phyloP scores from a whole-genome alignment of 2,329 filamentous ascomycete species.

The Thelonectria blattea region DNA sequence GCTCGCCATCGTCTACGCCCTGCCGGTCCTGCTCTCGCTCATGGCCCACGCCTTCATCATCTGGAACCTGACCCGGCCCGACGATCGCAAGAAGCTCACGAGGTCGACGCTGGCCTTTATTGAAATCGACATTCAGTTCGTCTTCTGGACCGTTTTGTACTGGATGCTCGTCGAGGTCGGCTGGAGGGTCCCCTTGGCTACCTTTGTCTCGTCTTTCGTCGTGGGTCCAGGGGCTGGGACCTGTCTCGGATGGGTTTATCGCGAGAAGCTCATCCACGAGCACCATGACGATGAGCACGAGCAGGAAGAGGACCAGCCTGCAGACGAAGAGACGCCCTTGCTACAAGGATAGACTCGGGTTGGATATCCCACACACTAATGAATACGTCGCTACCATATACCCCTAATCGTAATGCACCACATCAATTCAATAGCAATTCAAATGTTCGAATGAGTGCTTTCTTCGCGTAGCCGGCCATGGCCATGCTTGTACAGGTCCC shows the following conservation, averaged over 20 bases:
- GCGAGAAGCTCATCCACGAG: conserved; percentile 45
- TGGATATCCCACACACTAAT: conserved; percentile 1
- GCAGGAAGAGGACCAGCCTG: conserved; percentile 17
- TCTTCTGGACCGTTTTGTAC: conserved; percentile 56
- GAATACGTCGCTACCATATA: not conserved
- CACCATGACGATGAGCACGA: conserved; percentile 24
- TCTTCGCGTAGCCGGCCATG: conserved; percentile 25
- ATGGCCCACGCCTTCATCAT: conserved; percentile 51
- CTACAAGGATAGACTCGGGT: conserved; percentile 29
- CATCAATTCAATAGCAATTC: conserved; percentile 30
- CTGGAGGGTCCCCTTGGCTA: conserved; percentile 46
- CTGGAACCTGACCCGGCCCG: conserved; percentile 46
- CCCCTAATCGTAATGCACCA: conserved; percentile 26
- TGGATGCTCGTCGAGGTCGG: conserved; percentile 61
- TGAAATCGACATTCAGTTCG: conserved; percentile 53
- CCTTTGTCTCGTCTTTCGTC: conserved; percentile 38
- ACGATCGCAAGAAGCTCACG: conserved; percentile 59
- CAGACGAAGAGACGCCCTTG: conserved; percentile 45
- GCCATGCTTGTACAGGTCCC: conserved; percentile 36
- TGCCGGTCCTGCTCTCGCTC: conserved; percentile 52
- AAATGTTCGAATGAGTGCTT: conserved; percentile 28
- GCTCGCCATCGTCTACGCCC: conserved; percentile 50
- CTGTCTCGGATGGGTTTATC: conserved; percentile 48
- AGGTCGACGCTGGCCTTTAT: conserved; percentile 53
- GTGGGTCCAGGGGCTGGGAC: conserved; percentile 48